A percentile compares a stretch with the other conserved stretches of the same genome.
Evolutionary conservation across 1,284 basidiomycete species (phyloP).

Genomic region (Malassezia brasiliensis): DNA sequence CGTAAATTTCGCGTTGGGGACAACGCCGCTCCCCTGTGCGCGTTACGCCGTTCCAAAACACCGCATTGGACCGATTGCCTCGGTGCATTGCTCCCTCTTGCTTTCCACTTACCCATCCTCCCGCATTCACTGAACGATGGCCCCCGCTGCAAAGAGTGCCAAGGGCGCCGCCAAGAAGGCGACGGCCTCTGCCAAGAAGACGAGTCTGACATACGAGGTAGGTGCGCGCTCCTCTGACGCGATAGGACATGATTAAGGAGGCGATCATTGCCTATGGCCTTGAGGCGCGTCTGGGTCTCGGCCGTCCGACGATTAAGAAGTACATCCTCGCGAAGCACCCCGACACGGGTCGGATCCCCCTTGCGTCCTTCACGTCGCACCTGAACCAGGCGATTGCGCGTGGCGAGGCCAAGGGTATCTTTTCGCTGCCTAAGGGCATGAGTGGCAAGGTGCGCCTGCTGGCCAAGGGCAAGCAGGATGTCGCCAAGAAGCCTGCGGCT

Average conservation of each 20-base stretch:
- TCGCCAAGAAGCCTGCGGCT: conserved; percentile 26
- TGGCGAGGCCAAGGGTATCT: conserved; percentile 68
- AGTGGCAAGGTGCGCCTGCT: conserved; percentile 70
- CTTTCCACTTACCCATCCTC: too few relatives aligned
- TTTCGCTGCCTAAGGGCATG: conserved; percentile 72
- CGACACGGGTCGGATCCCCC: conserved; percentile 29
- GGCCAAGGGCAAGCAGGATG: conserved; percentile 50
- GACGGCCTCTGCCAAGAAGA: conserved; percentile 16
- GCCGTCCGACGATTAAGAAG: conserved; percentile 88
- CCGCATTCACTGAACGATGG: neutral
- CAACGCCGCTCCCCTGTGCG: too few relatives aligned
- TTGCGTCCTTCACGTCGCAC: conserved; percentile 64
- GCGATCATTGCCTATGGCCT: conserved; percentile 66
- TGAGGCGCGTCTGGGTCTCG: conserved; percentile 72
- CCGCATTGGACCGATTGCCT: neutral
- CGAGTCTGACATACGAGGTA: conserved; percentile 32
- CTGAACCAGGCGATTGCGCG: conserved; percentile 69
- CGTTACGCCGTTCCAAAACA: too few relatives aligned
- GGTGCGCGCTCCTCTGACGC: conserved; percentile 7
- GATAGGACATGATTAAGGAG: conserved; percentile 53
- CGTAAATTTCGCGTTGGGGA: too few relatives aligned
- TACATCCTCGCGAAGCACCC: conserved; percentile 49
- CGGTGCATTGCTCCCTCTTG: too few relatives aligned
- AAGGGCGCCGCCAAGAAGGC: conserved; percentile 36
- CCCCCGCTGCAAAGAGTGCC: conserved; percentile 1